Percentiles rank a stretch among this genome's conserved stretches.
These are phyloP conservation scores for Tephrocybe rancida DNA, from an alignment of 768 basidiomycete genomes.

Conservation along the genomic window DNA sequence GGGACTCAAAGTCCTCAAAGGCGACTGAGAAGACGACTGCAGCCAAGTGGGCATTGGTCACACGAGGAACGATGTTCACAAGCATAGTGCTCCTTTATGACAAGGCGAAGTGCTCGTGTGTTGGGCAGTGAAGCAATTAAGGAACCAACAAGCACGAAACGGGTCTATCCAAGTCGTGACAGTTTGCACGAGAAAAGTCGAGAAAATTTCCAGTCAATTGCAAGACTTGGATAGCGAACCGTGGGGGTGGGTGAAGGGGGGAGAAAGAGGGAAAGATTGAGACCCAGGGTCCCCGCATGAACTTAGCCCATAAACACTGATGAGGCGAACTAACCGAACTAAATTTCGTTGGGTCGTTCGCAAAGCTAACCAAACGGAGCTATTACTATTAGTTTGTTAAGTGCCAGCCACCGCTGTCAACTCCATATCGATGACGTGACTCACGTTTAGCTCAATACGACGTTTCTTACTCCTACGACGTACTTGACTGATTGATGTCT, in stretches of 20 bases:
- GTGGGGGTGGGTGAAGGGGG: conserved; percentile 1
- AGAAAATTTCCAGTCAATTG: background rate
- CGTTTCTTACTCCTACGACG: background rate
- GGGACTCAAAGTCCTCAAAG: conserved; percentile 52
- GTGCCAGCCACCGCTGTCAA: conserved; percentile 2
- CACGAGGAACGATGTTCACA: conserved; percentile 16
- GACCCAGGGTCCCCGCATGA: background rate
- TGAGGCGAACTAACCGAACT: conserved; percentile 18
- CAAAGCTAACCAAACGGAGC: conserved; percentile 11
- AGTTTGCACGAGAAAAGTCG: background rate
- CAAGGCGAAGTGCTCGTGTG: conserved; percentile 2
- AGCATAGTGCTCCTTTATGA: conserved; percentile 13
- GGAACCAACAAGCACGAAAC: conserved; percentile 1
- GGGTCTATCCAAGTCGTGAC: background rate
- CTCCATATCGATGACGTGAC: no score
- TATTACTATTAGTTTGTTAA: conserved; percentile 1
- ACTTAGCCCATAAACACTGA: conserved; percentile 13
- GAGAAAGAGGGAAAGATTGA: background rate
- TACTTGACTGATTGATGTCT: conserved; percentile 7
- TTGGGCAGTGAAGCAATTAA: conserved; percentile 1
- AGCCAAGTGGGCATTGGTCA: conserved; percentile 35
- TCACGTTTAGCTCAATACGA: background rate
- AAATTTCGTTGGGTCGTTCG: conserved; percentile 7
- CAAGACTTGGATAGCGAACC: background rate
- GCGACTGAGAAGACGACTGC: conserved; percentile 61